These are phyloP conservation scores for Fusarium praegraminearum DNA, from an alignment of 2,329 filamentous ascomycete species.

Conservation along the genomic window DNA sequence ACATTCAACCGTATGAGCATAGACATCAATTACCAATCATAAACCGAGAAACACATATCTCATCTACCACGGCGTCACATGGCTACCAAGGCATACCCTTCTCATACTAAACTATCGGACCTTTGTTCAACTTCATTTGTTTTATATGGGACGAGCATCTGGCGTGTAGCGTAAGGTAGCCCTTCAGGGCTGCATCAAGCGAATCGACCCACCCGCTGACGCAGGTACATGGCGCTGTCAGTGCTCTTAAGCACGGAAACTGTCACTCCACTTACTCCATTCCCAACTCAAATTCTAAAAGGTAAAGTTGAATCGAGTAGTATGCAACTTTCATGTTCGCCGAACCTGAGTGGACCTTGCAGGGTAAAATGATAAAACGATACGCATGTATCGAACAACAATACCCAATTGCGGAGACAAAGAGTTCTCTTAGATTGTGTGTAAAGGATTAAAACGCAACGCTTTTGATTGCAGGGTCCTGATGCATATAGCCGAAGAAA, in stretches of 20 bases:
- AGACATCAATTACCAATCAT: background rate
- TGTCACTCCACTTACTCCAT: slow-evolving; percentile 24
- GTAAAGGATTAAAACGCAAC: background rate
- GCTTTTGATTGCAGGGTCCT: slow-evolving; percentile 30
- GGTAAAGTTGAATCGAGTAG: background rate
- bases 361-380: background rate
- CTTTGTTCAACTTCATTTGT: background rate
- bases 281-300: background rate
- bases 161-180: slow-evolving; percentile 1
- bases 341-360: slow-evolving; percentile 1
- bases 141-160: background rate
- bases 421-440: background rate
- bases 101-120: background rate
- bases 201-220: slow-evolving; percentile 38
- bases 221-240: slow-evolving; percentile 39
- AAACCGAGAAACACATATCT: background rate
- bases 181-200: slow-evolving; percentile 8
- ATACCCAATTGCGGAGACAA: background rate
- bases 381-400: background rate
- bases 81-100: no score
- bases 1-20: background rate
- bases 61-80: background rate
- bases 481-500: slow-evolving; percentile 37
- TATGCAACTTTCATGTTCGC: slow-evolving; percentile 6
- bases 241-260: background rate